Base-by-base conservation (phyloP, 257 asterid genomes). In the Galeopsis tetrahit region DNA sequence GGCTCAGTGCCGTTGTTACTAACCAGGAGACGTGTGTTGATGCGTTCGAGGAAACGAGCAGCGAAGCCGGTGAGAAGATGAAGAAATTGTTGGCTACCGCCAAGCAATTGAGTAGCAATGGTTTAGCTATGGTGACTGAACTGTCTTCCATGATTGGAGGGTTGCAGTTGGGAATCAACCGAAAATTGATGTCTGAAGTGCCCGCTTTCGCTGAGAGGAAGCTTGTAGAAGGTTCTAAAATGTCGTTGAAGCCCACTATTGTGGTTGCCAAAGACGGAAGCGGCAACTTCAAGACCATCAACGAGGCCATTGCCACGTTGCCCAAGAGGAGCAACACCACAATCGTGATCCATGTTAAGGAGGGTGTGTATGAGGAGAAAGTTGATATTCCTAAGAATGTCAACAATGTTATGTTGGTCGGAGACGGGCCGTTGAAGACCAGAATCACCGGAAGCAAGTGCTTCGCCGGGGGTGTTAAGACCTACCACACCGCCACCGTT, bases 11-110 rank as follows among this genome's bases (percentile, higher is more conserved):
- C 35, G 82, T 87, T 15, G 72, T 85, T 7, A 85, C 90, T 0
- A 72, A 81, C 40, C 93, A 92, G 68, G 87, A 90, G 52, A 90
- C 96, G 0, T 92, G 98, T 74, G 57, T 84, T 10, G 96, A 90
- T 66, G 96, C 88, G 31, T 92, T 90, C 34, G 83, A 90, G 58
- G 86, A 89, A 55, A 87, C 92, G 36, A 88, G 83, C 2, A 89
- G 85, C 2, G 89, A 83, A 35, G 69, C 89, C 0, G 96, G 90
- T 1, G 85, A 87, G 64, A 88, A 85, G 74, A 90, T 90, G 97
- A 87, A 78, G 80, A 13, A 43, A 0, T 10, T 88, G 5, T 14
- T 88, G 73, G 80, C 69, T 5, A 81, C 82, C 2, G 77, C 88
- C 0, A 59, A 71, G 39, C 85, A 88, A 31, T 72, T 90, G 7